phyloP scores from a whole-genome alignment of 352 stramenopile genomes.

The Phytophthora cactorum region DNA sequence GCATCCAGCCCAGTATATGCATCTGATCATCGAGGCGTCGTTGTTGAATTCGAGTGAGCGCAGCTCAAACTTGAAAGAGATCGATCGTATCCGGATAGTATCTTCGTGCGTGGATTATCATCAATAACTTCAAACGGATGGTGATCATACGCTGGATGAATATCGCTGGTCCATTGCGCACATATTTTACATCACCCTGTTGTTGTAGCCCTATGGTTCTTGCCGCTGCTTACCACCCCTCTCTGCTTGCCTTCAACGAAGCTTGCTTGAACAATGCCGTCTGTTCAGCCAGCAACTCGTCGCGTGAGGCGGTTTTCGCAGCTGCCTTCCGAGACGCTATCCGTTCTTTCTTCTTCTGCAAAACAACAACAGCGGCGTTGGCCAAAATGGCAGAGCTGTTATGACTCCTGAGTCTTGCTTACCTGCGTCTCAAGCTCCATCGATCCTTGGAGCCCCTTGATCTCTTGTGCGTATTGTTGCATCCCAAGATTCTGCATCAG shows the following conservation, averaged over 20 bases:
- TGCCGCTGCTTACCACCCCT: constrained; percentile 61
- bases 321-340: constrained; percentile 45
- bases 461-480: constrained; percentile 37
- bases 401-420: constrained; percentile 1
- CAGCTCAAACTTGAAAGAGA: constrained; percentile 1
- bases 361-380: not conserved
- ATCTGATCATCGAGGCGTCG: constrained; percentile 85
- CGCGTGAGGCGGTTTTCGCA: constrained; percentile 39
- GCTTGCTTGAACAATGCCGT: constrained; percentile 78
- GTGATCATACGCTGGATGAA: constrained; percentile 4
- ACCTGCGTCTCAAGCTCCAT: constrained; percentile 40
- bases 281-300: constrained; percentile 76
- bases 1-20: constrained; percentile 80
- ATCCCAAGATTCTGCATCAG: constrained; percentile 44
- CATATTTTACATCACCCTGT: constrained; percentile 1
- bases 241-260: constrained; percentile 56
- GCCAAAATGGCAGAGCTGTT: constrained; percentile 9
- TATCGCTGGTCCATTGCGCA: not conserved
- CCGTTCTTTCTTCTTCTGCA: constrained; percentile 53
- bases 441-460: constrained; percentile 40
- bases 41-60: constrained; percentile 65
- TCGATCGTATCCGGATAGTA: not conserved
- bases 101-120: not conserved
- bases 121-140: constrained; percentile 1
- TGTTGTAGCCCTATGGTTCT: not conserved